Evolutionary conservation across 2,329 filamentous ascomycete species (phyloP).

Genomic region (Arthrobotrys musiformis): DNA sequence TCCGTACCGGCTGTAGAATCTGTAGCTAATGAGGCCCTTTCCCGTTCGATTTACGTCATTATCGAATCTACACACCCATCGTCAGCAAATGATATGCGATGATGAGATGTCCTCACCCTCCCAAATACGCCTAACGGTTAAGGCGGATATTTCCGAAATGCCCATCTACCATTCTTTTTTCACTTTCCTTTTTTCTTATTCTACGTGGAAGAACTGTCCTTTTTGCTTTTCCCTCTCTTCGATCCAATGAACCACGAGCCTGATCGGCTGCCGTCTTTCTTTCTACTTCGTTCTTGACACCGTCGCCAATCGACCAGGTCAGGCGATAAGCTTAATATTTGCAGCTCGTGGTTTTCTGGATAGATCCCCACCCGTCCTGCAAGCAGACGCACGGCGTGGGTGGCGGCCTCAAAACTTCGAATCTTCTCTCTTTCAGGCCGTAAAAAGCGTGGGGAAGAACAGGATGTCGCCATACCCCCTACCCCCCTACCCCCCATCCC

Average conservation of each 20-base stretch:
- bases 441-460: not conserved
- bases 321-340: constrained; percentile 8
- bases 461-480: constrained; percentile 6
- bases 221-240: not conserved
- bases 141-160: constrained; percentile 31
- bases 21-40: too few species aligned
- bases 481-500: too few species aligned
- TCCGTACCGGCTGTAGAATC: too few species aligned
- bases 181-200: too few species aligned
- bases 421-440: not conserved
- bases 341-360: not conserved
- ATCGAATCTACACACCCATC: constrained; percentile 36
- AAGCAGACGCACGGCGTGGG: not conserved
- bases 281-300: too few species aligned
- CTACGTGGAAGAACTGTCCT: too few species aligned
- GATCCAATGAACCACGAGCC: not conserved
- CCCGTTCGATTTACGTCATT: constrained; percentile 47
- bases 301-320: constrained; percentile 15
- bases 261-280: constrained; percentile 9
- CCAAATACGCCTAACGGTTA: not conserved
- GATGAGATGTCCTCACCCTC: constrained; percentile 45
- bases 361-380: not conserved
- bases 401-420: not conserved
- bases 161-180: not conserved
- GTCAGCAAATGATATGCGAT: constrained; percentile 26